Conservation (phyloP, 495 filamentous ascomycete genomes). For the Delitschia confertaspora region DNA sequence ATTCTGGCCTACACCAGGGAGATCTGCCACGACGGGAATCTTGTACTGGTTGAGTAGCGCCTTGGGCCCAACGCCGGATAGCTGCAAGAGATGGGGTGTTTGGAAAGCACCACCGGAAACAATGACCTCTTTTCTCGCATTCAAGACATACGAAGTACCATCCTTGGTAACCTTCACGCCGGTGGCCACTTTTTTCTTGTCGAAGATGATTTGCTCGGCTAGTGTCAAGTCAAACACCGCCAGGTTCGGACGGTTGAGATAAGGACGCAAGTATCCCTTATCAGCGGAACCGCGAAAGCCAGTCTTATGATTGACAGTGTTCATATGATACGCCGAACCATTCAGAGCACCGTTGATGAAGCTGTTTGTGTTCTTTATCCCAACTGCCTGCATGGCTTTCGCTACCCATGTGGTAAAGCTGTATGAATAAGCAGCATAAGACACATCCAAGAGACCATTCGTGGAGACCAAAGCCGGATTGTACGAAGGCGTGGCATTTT, state of each 20-base stretch:
- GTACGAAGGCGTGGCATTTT: not conserved
- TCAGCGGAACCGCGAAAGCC: constrained; percentile 20
- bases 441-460: constrained; percentile 46
- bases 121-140: constrained; percentile 48
- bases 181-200: constrained; percentile 39
- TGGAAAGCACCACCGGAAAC: constrained; percentile 44
- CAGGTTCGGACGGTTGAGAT: constrained; percentile 22
- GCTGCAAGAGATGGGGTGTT: constrained; percentile 27
- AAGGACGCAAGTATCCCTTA: constrained; percentile 37
- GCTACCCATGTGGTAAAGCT: constrained; percentile 4
- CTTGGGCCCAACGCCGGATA: constrained; percentile 42
- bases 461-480: too few species aligned
- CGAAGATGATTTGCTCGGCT: constrained; percentile 40
- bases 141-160: constrained; percentile 35
- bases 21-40: constrained; percentile 46
- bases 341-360: constrained; percentile 29
- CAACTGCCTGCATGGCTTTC: constrained; percentile 3
- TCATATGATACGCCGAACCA: constrained; percentile 29
- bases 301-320: constrained; percentile 24
- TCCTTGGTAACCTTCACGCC: constrained; percentile 40
- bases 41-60: constrained; percentile 38
- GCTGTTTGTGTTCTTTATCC: constrained; percentile 23
- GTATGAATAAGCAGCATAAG: constrained; percentile 41
- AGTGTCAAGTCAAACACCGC: constrained; percentile 36
- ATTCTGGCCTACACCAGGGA: constrained; percentile 47